Evolutionary conservation across 352 stramenopile genomes (phyloP).

Genomic region (Pythium sukuiense): DNA sequence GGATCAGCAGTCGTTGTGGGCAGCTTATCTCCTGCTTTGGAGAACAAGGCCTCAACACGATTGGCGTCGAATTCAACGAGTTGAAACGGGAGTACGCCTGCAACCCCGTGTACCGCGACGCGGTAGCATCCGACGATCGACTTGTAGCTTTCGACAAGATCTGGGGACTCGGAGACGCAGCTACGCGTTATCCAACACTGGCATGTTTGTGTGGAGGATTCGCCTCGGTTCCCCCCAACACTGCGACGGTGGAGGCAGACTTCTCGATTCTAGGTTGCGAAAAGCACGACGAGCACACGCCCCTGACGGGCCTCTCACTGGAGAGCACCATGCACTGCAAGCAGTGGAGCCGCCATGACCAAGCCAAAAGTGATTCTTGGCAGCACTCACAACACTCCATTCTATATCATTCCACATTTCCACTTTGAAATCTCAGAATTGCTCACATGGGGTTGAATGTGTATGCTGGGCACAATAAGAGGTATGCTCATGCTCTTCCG

Average conservation of each 20-base stretch:
- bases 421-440: too few relatives aligned
- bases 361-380: too few relatives aligned
- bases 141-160: background rate
- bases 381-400: too few relatives aligned
- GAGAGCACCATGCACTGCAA: slow-evolving; percentile 2
- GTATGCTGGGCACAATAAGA: too few relatives aligned
- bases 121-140: background rate
- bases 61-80: background rate
- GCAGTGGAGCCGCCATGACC: too few relatives aligned
- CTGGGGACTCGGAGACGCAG: background rate
- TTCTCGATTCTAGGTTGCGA: background rate
- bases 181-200: background rate
- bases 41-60: too few relatives aligned
- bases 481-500: too few relatives aligned
- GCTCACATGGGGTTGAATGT: too few relatives aligned
- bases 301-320: background rate
- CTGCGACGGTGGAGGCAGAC: background rate
- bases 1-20: too few relatives aligned
- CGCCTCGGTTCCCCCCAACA: background rate
- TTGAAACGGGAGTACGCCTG: background rate
- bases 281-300: background rate
- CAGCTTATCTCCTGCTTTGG: too few relatives aligned
- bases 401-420: too few relatives aligned
- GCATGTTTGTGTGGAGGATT: background rate
- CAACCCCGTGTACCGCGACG: background rate